phyloP scores from a whole-genome alignment of 495 filamentous ascomycete species.

The Astrothelium macrocarpum region DNA sequence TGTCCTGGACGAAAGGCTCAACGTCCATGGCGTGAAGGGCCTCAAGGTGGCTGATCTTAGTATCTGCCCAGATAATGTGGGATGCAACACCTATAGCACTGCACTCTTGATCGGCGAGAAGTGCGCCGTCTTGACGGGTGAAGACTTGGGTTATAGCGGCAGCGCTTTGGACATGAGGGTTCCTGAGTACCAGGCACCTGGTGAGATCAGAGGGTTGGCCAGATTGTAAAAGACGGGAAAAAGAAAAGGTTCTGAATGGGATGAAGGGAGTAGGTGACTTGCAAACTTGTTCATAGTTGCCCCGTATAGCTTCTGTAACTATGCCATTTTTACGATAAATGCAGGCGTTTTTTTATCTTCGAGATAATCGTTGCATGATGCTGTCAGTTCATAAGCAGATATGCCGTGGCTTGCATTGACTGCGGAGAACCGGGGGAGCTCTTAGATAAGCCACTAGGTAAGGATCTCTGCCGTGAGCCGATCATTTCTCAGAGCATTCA shows the following conservation, averaged over 20 bases:
- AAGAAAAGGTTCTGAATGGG: background rate
- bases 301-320: background rate
- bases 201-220: slow-evolving; percentile 34
- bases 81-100: slow-evolving; percentile 68
- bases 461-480: background rate
- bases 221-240: slow-evolving; percentile 34
- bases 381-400: background rate
- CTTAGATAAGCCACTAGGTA: too few relatives aligned
- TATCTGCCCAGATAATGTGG: slow-evolving; percentile 76
- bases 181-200: slow-evolving; percentile 39
- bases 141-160: slow-evolving; percentile 68
- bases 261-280: background rate
- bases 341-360: background rate
- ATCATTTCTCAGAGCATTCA: background rate
- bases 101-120: slow-evolving; percentile 82
- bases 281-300: background rate
- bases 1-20: slow-evolving; percentile 69
- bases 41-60: slow-evolving; percentile 75
- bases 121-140: slow-evolving; percentile 56
- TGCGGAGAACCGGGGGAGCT: too few relatives aligned
- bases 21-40: slow-evolving; percentile 69
- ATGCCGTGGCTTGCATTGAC: background rate
- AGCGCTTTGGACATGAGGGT: slow-evolving; percentile 69
- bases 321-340: background rate
- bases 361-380: background rate